Evolutionary conservation across 164 flowering plant species (phyloP).

Genomic region (Nymphaea thermarum): DNA sequence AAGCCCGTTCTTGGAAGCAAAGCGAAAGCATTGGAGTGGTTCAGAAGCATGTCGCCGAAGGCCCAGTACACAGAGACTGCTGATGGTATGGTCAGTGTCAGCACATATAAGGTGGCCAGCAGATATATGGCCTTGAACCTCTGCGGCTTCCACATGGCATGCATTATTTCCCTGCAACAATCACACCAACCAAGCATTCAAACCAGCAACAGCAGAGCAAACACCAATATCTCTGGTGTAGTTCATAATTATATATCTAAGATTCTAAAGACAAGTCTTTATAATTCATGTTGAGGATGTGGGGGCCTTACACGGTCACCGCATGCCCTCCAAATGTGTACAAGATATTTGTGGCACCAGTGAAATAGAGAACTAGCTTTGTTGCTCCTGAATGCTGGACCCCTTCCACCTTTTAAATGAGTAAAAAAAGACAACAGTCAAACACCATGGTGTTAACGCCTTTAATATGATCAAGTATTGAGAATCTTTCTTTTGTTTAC

Average conservation of each 20-base stretch:
- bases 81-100: constrained; percentile 75
- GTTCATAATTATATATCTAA: too few relatives aligned
- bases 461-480: too few relatives aligned
- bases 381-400: constrained; percentile 93
- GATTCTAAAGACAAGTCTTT: too few relatives aligned
- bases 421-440: too few relatives aligned
- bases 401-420: constrained; percentile 50
- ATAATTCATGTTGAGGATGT: too few relatives aligned
- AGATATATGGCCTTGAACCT: constrained; percentile 70
- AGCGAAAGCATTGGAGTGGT: constrained; percentile 69
- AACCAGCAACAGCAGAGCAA: too few relatives aligned
- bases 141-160: constrained; percentile 90
- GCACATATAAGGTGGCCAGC: constrained; percentile 63
- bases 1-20: constrained; percentile 47
- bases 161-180: constrained; percentile 66
- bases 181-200: too few relatives aligned
- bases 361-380: constrained; percentile 86
- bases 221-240: too few relatives aligned
- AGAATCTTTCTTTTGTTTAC: constrained; percentile 10
- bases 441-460: too few relatives aligned
- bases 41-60: constrained; percentile 66
- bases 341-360: constrained; percentile 99
- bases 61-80: constrained; percentile 79
- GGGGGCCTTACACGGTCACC: constrained; percentile 75
- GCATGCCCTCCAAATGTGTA: constrained; percentile 99